These are phyloP conservation scores for Cucumis hystrix DNA, from an alignment of 306 rosid species.

Conservation along the genomic window DNA sequence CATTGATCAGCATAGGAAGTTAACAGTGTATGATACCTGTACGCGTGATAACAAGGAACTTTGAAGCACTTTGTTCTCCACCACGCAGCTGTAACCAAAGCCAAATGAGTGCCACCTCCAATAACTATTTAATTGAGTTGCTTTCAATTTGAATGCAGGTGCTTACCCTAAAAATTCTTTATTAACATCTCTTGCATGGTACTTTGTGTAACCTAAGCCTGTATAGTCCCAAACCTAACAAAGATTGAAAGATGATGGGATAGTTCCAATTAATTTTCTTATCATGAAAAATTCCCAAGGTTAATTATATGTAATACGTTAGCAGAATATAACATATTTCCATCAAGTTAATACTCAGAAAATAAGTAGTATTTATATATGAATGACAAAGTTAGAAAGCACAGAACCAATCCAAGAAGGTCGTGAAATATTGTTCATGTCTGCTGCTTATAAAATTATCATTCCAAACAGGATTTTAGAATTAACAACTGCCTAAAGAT, in stretches of 20 bases:
- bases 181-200: slow-evolving; percentile 63
- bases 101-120: slow-evolving; percentile 12
- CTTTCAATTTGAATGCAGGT: slow-evolving; percentile 1
- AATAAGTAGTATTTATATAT: background rate
- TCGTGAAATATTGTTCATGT: background rate
- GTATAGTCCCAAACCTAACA: slow-evolving; percentile 86
- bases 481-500: background rate
- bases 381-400: background rate
- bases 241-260: slow-evolving; percentile 5
- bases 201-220: slow-evolving; percentile 78
- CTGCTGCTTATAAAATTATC: background rate
- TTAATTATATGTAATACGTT: background rate
- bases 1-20: background rate
- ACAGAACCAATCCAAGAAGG: background rate
- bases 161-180: slow-evolving; percentile 83
- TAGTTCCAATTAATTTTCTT: background rate
- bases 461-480: background rate
- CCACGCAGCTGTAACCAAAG: slow-evolving; percentile 57
- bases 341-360: background rate
- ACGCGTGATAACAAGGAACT: slow-evolving; percentile 60
- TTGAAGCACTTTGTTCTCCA: slow-evolving; percentile 81
- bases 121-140: slow-evolving; percentile 16
- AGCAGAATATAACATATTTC: background rate
- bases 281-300: background rate
- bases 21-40: slow-evolving; percentile 37